Evolutionary conservation across 2,329 filamentous ascomycete genomes (phyloP), one percentile per base, ranked within the genome.

Genomic region (Pseudogymnoascus sp.): DNA sequence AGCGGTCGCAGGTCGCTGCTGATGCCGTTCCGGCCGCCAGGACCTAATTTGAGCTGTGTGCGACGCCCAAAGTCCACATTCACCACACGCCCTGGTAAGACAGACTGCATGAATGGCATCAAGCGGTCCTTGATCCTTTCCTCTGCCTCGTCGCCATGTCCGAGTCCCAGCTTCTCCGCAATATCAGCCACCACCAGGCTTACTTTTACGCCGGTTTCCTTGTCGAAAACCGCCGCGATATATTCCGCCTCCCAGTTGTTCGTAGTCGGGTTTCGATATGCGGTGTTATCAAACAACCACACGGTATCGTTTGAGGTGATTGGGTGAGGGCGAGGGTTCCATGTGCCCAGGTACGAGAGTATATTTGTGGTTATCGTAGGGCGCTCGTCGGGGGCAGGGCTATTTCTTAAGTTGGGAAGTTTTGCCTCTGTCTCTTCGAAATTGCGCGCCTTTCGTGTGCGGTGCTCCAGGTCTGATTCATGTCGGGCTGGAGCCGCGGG

Each of bases 241-340:
- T 92, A 92, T 72, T 97, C 91, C 25, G 89, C 89, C 70, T 90
- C 81, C 91, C 92, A 97, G 60, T 72, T 73, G 61, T 75, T 76
- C 1, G 75, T 74, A 63, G 73, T 69, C 16, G 76, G 70, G 52
- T 78, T 75, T 64, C 84, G 84, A 72, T 88, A 93, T 4, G 92
- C 92, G 2, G 90, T 93, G 70, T 94, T 96, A 77, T 97, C 92
- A 58, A 97, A 79, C 6, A 97, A 78, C 93, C 93, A 97, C 41
- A 97, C 86, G 12, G 84, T 85, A 72, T 96, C 89, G 39, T 69
- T 68, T 5, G 63, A 78, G 62, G 85, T 82, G 55, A 91, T 82
- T 35, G 80, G 77, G 52, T 81, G 81, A 0, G 82, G 79, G 11
- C 87, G 76, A 0, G 87, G 86, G 69, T 86, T 88, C 62, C 60